Evolutionary conservation across 2,329 filamentous ascomycete genomes (phyloP).

Genomic region (Orbilia javanica): DNA sequence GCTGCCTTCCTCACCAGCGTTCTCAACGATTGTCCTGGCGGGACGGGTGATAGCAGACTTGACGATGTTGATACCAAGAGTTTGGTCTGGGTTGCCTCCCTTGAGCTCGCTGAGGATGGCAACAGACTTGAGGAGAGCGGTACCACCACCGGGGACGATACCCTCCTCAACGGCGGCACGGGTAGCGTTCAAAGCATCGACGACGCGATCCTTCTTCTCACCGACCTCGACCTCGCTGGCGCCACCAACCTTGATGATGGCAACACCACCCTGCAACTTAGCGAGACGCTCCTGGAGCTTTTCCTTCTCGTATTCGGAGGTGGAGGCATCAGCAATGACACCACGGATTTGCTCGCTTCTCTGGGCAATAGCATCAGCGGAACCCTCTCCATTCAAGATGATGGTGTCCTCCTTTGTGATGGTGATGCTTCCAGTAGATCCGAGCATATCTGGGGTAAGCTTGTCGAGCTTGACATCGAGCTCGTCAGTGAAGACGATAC

Average conservation of each 20-base stretch:
- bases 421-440: conserved; percentile 96
- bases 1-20: conserved; percentile 93
- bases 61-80: conserved; percentile 96
- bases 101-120: conserved; percentile 86
- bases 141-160: conserved; percentile 98
- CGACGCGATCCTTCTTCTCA: conserved; percentile 99
- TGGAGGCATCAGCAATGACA: conserved; percentile 91
- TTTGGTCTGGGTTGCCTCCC: conserved; percentile 96
- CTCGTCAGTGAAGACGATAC: conserved; percentile 97
- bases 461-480: conserved; percentile 99
- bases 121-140: conserved; percentile 95
- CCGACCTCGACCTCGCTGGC: conserved; percentile 98
- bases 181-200: conserved; percentile 97
- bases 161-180: conserved; percentile 98
- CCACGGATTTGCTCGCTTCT: conserved; percentile 99
- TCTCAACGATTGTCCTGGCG: conserved; percentile 95
- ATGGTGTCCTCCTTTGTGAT: conserved; percentile 99
- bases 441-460: conserved; percentile 93
- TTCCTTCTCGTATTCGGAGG: conserved; percentile 99
- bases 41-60: conserved; percentile 98
- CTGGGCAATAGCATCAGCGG: conserved; percentile 92
- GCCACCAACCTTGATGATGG: conserved; percentile 99
- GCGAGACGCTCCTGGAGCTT: conserved; percentile 99
- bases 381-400: conserved; percentile 94
- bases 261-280: conserved; percentile 98